Evolutionary conservation across 2,329 filamentous ascomycete species (phyloP).

Genomic region (Ascochyta fabae): DNA sequence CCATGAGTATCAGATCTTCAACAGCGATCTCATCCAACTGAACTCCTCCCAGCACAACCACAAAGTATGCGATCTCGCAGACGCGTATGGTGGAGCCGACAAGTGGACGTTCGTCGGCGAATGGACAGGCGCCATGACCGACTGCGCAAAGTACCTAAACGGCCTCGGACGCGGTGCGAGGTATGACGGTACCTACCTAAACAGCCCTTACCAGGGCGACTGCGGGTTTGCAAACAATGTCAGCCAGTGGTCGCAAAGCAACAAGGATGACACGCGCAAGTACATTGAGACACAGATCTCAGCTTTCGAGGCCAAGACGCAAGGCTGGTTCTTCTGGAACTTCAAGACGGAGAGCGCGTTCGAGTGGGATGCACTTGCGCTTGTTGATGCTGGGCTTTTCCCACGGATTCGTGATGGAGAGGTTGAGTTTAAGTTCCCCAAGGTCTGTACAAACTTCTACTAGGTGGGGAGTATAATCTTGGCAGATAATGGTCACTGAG

Average conservation of each 20-base stretch:
- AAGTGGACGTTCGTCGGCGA: conserved; percentile 72
- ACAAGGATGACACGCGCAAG: conserved; percentile 55
- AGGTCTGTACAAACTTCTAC: conserved; percentile 24
- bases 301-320: conserved; percentile 57
- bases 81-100: conserved; percentile 59
- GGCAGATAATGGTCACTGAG: neutral
- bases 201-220: conserved; percentile 58
- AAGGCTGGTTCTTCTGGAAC: conserved; percentile 64
- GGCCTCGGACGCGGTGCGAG: conserved; percentile 66
- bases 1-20: conserved; percentile 73
- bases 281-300: conserved; percentile 64
- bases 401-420: conserved; percentile 41
- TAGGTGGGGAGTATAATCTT: conserved; percentile 1
- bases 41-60: conserved; percentile 61
- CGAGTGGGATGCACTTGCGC: conserved; percentile 61
- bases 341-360: conserved; percentile 62
- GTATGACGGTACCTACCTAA: conserved; percentile 63
- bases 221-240: conserved; percentile 61
- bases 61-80: conserved; percentile 62
- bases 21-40: conserved; percentile 57
- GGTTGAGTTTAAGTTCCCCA: conserved; percentile 32
- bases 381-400: conserved; percentile 60
- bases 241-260: conserved; percentile 55
- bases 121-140: conserved; percentile 72
- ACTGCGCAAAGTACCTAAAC: conserved; percentile 60